Base-by-base conservation (phyloP, 176 grass and related monocot genomes). In the Oropetium thomaeum region DNA sequence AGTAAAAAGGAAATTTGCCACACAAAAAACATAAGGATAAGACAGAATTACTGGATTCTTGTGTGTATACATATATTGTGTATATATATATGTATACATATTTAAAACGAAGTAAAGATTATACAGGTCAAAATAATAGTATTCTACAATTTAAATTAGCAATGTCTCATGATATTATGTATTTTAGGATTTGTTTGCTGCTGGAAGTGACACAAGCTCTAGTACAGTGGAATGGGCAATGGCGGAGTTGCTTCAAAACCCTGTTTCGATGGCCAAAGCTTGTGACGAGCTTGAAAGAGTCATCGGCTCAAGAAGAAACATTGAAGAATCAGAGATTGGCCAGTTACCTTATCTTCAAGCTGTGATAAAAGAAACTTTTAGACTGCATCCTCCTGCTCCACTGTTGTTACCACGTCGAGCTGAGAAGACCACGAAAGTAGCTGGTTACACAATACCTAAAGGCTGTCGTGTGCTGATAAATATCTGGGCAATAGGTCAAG, bases 161-260 rank as follows among this genome's bases (percentile, higher is more conserved):
- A 15, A 44, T 15, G 13, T 44, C 12, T 15, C 16, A 44, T 44
- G 13, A 44, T 44, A n/a, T 16, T 44, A 15, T 4, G 1, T 22
- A 8, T 70, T 52, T n/a, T 19, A 86, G 83, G 88, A 90, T 52
- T 64, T 90, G 59, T 87, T 84, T 54, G n/a, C 5, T 0, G 88
- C 75, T 3, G 88, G 88, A 20, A 90, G 63, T 2, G 75, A 87
- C 54, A 83, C 80, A 11, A 90, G n/a, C 9, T 84, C 84, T 1
- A 82, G 0, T 40, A 79, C 81, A 1, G 71, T 91, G 20, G 81
- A 91, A 67, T 91, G 81, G 89, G 81, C 73, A 10, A 79, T 87
- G 85, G 55, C 59, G 0, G 89, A 91, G 66, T 33, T 87, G 8
- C 75, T 90, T 12, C 62, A 38, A 17, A 71, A 75, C 49, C 88